phyloP scores from a whole-genome alignment of 202 grass and related monocot species.

The Carex arenaria region DNA sequence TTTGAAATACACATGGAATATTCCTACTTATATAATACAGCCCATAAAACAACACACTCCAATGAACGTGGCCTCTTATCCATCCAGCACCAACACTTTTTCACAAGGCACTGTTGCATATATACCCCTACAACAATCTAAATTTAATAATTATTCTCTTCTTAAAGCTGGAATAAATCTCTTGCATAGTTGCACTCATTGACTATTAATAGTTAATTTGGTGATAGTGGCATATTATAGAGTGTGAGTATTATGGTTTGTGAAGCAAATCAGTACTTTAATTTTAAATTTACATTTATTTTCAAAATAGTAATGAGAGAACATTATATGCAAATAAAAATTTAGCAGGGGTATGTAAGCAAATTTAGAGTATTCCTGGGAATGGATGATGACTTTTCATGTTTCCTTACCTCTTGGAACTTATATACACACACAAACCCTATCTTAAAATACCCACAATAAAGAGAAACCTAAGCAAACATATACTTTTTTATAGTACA shows the following conservation, averaged over 20 bases:
- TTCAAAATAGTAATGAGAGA: not conserved
- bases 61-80: constrained; percentile 20
- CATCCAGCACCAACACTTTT: not conserved
- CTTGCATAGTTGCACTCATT: not conserved
- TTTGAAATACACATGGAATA: not conserved
- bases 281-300: not conserved
- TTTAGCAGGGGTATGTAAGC: not conserved
- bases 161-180: not conserved
- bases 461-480: not conserved
- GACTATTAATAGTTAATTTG: not conserved
- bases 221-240: not conserved
- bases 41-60: constrained; percentile 19
- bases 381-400: not conserved
- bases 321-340: not conserved
- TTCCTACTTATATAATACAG: not conserved
- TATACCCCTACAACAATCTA: not conserved
- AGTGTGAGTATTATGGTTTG: not conserved
- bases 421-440: not conserved
- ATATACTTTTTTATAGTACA: not conserved
- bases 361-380: not conserved
- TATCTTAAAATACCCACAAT: not conserved
- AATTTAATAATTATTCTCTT: not conserved
- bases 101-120: not conserved
- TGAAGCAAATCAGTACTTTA: not conserved
- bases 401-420: not conserved